Evolutionary conservation across 352 stramenopile genomes (phyloP).

Genomic region (Aphanomyces astaci): DNA sequence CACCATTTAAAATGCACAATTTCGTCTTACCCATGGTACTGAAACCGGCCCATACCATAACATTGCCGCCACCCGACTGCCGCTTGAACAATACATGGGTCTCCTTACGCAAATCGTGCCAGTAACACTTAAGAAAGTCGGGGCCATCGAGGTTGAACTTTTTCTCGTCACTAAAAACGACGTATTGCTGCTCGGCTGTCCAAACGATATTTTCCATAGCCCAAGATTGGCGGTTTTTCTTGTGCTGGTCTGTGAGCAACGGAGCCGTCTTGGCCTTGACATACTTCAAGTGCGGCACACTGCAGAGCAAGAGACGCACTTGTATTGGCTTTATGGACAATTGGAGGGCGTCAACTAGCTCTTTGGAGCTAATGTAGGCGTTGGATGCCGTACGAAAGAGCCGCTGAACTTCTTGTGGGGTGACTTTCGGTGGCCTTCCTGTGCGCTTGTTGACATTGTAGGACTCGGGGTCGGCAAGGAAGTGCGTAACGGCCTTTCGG

Average conservation of each 20-base stretch:
- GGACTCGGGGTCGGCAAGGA: too few relatives aligned
- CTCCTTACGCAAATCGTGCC: neutral
- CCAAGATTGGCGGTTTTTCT: neutral
- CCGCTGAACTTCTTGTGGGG: too few relatives aligned
- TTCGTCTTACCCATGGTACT: conserved; percentile 9
- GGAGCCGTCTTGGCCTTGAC: neutral
- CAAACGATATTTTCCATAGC: neutral
- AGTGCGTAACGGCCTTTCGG: too few relatives aligned
- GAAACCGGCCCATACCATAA: conserved; percentile 30
- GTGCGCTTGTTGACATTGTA: too few relatives aligned
- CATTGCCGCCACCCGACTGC: conserved; percentile 13
- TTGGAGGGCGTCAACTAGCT: too few relatives aligned
- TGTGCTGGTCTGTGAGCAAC: neutral
- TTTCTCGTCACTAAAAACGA: neutral
- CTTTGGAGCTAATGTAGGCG: too few relatives aligned
- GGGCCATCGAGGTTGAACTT: neutral
- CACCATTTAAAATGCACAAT: conserved; percentile 23
- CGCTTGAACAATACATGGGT: neutral
- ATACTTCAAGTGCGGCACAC: neutral
- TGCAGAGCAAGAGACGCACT: too few relatives aligned
- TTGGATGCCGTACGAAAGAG: too few relatives aligned
- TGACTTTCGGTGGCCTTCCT: too few relatives aligned
- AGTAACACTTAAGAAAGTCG: neutral
- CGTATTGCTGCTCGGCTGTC: neutral
- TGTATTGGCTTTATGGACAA: too few relatives aligned